Evolutionary conservation across 2,329 filamentous ascomycete genomes (phyloP), one percentile per base, ranked within the genome.

Genomic region (Cryoendolithus antarcticus): DNA sequence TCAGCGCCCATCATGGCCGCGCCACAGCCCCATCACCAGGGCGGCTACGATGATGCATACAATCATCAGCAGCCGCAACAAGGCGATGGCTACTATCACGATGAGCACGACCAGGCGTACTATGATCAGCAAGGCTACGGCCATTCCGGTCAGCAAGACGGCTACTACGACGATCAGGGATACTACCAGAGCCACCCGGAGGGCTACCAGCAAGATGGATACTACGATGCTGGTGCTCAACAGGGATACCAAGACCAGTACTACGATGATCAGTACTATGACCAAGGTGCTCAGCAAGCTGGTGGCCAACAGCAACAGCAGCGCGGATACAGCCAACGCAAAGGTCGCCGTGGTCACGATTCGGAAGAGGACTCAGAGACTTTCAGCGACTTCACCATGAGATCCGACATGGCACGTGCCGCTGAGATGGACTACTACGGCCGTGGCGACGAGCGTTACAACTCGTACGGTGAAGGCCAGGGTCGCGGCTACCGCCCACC

Each of bases 381-480:
- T 0, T 98, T 98, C 65, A 96, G 89, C 60, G 91, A 98, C 63
- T 98, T 98, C 65, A 98, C 91, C 40, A 98, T 98, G 91, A 89
- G 86, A 60, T 98, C 91, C 9, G 91, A 98, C 63, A 95, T 94
- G 78, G 89, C 88, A 49, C 82, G 91, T 48, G 89, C 88, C 32
- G 81, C 89, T 7, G 91, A 96, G 56, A 95, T 96, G 89, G 91
- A 98, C 64, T 98, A 98, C 67, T 96, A 98, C 52, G 86, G 89
- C 37, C 86, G 89, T 43, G 89, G 88, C n/a, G 91, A 98, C 52
- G 91, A 96, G 62, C 77, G 84, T 32, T 93, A 94, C 70, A 89
- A 93, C 63, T 86, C 85, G 61, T 94, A 96, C 58, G 77, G 81
- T 36, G 86, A 93, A 8, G 82, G 81, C 43, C 77, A 82, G 49